phyloP scores from a whole-genome alignment of 768 basidiomycete genomes.

The Phylloporus sp. region DNA sequence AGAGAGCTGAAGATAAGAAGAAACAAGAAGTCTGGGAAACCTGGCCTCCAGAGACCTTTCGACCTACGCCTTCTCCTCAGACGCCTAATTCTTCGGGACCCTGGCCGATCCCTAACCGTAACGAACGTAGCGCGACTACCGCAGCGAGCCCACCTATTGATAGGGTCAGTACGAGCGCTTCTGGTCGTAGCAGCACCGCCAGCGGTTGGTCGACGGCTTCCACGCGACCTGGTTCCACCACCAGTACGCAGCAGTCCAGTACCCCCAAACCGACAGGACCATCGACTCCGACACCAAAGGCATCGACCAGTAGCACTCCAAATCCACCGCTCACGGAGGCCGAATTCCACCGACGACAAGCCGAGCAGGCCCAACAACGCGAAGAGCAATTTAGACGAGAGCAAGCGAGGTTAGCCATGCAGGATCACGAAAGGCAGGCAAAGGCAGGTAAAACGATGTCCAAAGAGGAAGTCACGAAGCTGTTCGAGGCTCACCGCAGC shows the following conservation, averaged over 20 bases:
- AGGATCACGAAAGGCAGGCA: slow-evolving; percentile 42
- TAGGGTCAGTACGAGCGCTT: slow-evolving; percentile 26
- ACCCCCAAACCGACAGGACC: slow-evolving; percentile 25
- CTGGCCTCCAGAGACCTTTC: slow-evolving; percentile 25
- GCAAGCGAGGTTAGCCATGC: slow-evolving; percentile 55
- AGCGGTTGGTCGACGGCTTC: slow-evolving; percentile 29
- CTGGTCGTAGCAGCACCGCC: slow-evolving; percentile 26
- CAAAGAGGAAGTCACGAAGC: slow-evolving; percentile 50
- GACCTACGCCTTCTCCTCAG: slow-evolving; percentile 26
- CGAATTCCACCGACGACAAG: slow-evolving; percentile 61
- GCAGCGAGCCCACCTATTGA: slow-evolving; percentile 31
- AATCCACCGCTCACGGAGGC: slow-evolving; percentile 36
- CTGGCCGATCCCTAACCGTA: slow-evolving; percentile 31
- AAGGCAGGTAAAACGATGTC: slow-evolving; percentile 43
- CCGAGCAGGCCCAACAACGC: slow-evolving; percentile 57
- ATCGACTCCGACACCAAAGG: slow-evolving; percentile 18
- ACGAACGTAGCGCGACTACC: slow-evolving; percentile 30
- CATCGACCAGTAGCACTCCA: slow-evolving; percentile 15
- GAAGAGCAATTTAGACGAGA: slow-evolving; percentile 66
- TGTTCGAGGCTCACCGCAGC: slow-evolving; percentile 58
- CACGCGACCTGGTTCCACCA: slow-evolving; percentile 25
- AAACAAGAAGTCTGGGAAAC: slow-evolving; percentile 26
- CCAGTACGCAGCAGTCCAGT: slow-evolving; percentile 21
- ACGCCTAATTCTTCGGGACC: slow-evolving; percentile 24
- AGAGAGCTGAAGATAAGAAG: slow-evolving; percentile 30